Evolutionary conservation across 1,284 basidiomycete genomes (phyloP).

Genomic region (Bjerkandera adusta): DNA sequence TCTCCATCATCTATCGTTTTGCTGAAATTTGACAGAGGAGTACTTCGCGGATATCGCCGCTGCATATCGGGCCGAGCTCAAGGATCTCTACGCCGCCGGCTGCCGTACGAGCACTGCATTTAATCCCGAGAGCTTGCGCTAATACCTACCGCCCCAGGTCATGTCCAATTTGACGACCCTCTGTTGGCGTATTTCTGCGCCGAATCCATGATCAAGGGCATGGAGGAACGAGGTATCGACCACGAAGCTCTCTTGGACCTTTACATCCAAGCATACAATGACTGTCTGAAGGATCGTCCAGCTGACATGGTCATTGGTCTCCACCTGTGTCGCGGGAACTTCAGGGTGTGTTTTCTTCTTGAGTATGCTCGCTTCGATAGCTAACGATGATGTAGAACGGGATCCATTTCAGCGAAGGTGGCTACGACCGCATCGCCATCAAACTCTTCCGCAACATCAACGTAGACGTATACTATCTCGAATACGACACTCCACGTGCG

Average conservation of each 20-base stretch:
- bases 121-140: constrained; percentile 2
- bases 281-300: constrained; percentile 57
- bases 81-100: constrained; percentile 69
- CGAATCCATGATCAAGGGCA: constrained; percentile 57
- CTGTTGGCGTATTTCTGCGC: constrained; percentile 68
- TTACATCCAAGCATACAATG: constrained; percentile 72
- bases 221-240: constrained; percentile 60
- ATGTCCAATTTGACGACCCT: constrained; percentile 77
- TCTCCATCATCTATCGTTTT: constrained; percentile 6
- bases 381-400: constrained; percentile 40
- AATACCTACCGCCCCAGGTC: constrained; percentile 34
- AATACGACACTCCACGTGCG: constrained; percentile 77
- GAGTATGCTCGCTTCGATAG: background rate
- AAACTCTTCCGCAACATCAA: constrained; percentile 74
- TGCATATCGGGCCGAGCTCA: constrained; percentile 72
- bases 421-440: constrained; percentile 71
- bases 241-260: constrained; percentile 62
- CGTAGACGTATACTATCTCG: constrained; percentile 77
- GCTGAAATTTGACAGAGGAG: constrained; percentile 49
- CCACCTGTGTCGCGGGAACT: constrained; percentile 82
- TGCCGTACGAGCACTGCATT: constrained; percentile 49
- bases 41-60: constrained; percentile 72
- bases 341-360: constrained; percentile 41
- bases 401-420: constrained; percentile 68
- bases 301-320: constrained; percentile 66